Evolutionary conservation across 352 stramenopile species (phyloP).

Genomic region (Hyphochytrium catenoides): DNA sequence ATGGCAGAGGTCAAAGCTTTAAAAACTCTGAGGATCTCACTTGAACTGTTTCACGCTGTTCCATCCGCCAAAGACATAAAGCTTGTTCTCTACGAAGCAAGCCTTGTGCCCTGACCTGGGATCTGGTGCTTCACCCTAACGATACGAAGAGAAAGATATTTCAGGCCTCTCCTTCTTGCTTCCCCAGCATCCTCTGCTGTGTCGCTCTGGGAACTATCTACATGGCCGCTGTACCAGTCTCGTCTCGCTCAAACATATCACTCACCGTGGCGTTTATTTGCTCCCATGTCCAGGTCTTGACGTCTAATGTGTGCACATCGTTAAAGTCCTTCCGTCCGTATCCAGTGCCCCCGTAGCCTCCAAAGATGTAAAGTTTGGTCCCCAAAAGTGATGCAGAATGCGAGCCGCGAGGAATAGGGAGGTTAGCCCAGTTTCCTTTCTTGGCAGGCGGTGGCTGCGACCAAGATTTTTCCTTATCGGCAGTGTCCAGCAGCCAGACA

Average conservation of each 20-base stretch:
- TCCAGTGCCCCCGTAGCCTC: conserved; percentile 83
- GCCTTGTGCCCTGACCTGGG: conserved; percentile 76
- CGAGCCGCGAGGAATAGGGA: conserved; percentile 66
- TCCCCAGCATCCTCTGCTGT: too few relatives aligned
- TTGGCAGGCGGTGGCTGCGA: conserved; percentile 1
- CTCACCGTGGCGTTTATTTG: conserved; percentile 40
- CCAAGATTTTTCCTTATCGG: not conserved
- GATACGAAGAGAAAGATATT: too few relatives aligned
- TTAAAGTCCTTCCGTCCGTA: conserved; percentile 85
- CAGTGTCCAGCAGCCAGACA: not conserved
- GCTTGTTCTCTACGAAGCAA: conserved; percentile 56
- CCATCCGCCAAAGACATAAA: conserved; percentile 87
- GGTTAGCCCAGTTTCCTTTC: conserved; percentile 36
- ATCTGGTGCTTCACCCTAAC: conserved; percentile 70
- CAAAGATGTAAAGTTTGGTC: conserved; percentile 79
- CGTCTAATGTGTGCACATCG: conserved; percentile 72
- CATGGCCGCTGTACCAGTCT: conserved; percentile 9
- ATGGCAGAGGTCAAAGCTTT: too few relatives aligned
- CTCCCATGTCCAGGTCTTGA: conserved; percentile 72
- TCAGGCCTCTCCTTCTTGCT: too few relatives aligned
- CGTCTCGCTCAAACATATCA: too few relatives aligned
- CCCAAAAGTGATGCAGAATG: conserved; percentile 66
- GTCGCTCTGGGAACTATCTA: too few relatives aligned
- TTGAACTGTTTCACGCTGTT: conserved; percentile 85
- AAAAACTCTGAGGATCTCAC: too few relatives aligned